Base-by-base conservation (phyloP, 441 rosid genomes). In the Croton laevigatus region DNA sequence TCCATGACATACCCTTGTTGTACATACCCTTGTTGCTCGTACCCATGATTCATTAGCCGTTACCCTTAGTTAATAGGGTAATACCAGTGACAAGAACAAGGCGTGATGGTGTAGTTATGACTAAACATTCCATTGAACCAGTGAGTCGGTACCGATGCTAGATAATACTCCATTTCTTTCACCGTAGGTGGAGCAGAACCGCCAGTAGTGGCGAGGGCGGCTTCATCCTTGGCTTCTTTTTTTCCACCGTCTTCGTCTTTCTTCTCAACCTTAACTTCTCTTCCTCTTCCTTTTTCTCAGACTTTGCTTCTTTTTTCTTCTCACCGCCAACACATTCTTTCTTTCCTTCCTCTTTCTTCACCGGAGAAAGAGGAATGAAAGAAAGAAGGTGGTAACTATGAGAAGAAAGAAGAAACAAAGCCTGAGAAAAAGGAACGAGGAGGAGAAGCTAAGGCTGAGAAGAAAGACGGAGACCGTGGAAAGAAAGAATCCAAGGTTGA, bases 131-230 rank as follows among this genome's bases (percentile, higher is more conserved):
- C 75, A 49, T 72, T 77, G 0, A 16, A 22, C 82, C 79, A 79
- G 49, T 65, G 45, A 27, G 70, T 49, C n/a, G 75, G 85, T 1
- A 71, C 78, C 3, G 81, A 80, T 10, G 79, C 77, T 4, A 79
- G 75, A 59, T 82, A 60, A 32, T 87, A 79, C 61, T 91, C 97
- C 65, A 83, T 73, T 75, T 87, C 91, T 80, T 70, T 88, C 74
- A 93, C 80, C 57, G 83, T 83, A 22, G 77, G 86, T 20, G 71
- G 84, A 14, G 75, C 81, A 6, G 60, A n/a, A n/a, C n/a, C n/a
- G n/a, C n/a, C n/a, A n/a, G n/a, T 70, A 13, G 23, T 78, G 20
- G 65, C 74, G 16, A 76, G 60, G 3, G 72, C 68, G 22, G 75
- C 77, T 17, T 78, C 81, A 59, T 78, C 78, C 40, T 83, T 78